Evolutionary conservation across 305 asterid genomes (phyloP), one percentile per base, ranked within the genome.

Genomic region (Fraxinus xanthoxyloides): DNA sequence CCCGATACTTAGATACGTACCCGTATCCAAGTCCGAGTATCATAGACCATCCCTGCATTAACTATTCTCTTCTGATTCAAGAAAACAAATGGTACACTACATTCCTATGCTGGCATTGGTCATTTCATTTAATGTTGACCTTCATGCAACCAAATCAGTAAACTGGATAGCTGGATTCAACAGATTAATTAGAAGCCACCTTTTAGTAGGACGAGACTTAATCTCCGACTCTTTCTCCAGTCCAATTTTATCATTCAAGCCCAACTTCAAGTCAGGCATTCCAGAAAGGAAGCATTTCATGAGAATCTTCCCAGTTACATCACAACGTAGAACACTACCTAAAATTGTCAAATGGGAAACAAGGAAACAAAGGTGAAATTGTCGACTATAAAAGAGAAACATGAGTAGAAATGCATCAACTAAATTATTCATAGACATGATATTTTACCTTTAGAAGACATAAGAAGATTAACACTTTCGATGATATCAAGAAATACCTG

Each of bases 211-310:
- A 67, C 98, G 99, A 35, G 98, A 93, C 84, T 96, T 96, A 77
- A 96, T 89, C 84, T 96, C 95, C 31, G 99, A 94, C 90, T 96
- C 99, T 86, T 96, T 96, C 88, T 96, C 98, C 65, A 96, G 98
- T 84, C 99, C 98, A 86, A 96, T 94, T 92, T 96, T 94, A 86
- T 96, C 98, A 91, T 96, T 96, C 86, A 94, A 94, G 72, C 98
- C 99, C 95, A 96, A 87, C 90, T 96, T 96, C 85, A 96, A 85
- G 88, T 96, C 99, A 84, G 99, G 99, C 99, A 96, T 96, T 85
- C 99, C 99, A 82, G 98, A 93, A 84, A 94, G 98, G 91, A 96
- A 96, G 89, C 98, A 96, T 87, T 96, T 96, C 99, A 96, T 94
- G 46, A 96, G 95, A 89, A 94, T 72, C 86, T 96, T 96, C 81